Base-by-base conservation (phyloP, 495 filamentous ascomycete species). In the Penicillium angulare region DNA sequence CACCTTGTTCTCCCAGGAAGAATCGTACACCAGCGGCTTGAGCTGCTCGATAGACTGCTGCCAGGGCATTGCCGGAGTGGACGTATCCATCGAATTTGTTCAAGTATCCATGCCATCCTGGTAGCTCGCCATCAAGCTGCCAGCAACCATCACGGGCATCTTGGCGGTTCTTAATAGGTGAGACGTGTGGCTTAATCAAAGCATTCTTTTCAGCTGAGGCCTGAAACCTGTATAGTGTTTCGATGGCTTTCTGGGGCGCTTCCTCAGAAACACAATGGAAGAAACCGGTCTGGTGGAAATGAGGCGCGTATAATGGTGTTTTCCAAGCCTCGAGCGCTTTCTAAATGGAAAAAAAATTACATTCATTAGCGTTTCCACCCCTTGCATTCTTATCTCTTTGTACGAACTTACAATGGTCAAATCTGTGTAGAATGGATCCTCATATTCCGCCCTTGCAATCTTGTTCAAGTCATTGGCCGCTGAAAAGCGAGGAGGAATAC, bases 241-340 rank as follows among this genome's bases (percentile, higher is more conserved):
- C 69, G 36, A 69, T 60, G 21, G 75, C 74, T 52, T 80, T 76
- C 24, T 74, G 53, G 2, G 75, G 70, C 1, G 78, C 79, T 13
- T 60, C 62, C 13, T 65, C 62, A 5, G 77, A 78, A 17, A 72
- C 71, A 33, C 72, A 74, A 50, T 79, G 72, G 7, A 83, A 66
- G 49, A 79, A 81, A 10, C 80, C 79, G 10, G 72, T 75, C 51
- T 79, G 73, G 56, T 80, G 76, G 51, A 75, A 84, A 53, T 81
- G 64, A 4, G 77, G 74, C 4, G 71, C 69, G 53, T 77, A 81
- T 6, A 78, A 62, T 18, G 78, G 74, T 6, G 71, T 70, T 54
- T 75, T 74, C 78, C 79, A 82, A 24, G 63, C 68, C 8, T 61
- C 50, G 21, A 79, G 79, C 12, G 79, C 76, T 63, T 77, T 65